A percentile compares a stretch with the other conserved stretches of the same genome.
Conservation (phyloP, 2,329 filamentous ascomycete species). For the Sodiomyces alkalinus region DNA sequence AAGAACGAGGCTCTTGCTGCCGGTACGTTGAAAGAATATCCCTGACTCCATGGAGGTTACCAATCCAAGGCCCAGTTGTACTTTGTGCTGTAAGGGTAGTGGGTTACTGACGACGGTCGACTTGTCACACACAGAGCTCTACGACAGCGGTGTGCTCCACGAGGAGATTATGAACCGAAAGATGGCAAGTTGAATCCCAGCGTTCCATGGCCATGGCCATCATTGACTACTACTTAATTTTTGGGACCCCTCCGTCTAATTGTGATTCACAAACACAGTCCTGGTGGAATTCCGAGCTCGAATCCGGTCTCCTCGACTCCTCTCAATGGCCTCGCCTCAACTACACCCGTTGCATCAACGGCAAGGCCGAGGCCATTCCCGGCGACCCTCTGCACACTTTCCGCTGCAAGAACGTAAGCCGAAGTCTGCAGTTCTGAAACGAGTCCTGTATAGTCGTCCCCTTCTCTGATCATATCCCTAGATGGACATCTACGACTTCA, state of each 20-base stretch:
- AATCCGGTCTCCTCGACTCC: conserved; percentile 4
- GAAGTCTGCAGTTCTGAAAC: no score
- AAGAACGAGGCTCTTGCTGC: conserved; percentile 13
- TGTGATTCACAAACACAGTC: no score
- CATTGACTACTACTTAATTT: no score
- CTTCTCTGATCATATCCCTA: no score
- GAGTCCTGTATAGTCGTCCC: no score
- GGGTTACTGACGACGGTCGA: no score
- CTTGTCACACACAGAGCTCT: conserved; percentile 1
- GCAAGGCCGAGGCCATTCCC: conserved; percentile 6
- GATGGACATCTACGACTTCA: conserved; percentile 32
- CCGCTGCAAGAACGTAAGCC: conserved; percentile 8
- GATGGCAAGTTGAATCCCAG: no score
- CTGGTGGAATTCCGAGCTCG: conserved; percentile 1
- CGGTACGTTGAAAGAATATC: conserved; percentile 5
- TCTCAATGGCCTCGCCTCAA: conserved; percentile 4
- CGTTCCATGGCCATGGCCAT: no score
- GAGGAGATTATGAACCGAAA: conserved; percentile 3
- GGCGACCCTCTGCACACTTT: conserved; percentile 9
- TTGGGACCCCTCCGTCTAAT: no score
- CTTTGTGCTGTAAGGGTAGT: no score
- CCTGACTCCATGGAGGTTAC: no score
- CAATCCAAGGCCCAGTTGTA: no score
- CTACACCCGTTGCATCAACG: conserved; percentile 6
- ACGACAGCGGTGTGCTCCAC: conserved; percentile 3